Conservation (phyloP, 176 grass and related monocot species). For the Cymbopogon citratus region DNA sequence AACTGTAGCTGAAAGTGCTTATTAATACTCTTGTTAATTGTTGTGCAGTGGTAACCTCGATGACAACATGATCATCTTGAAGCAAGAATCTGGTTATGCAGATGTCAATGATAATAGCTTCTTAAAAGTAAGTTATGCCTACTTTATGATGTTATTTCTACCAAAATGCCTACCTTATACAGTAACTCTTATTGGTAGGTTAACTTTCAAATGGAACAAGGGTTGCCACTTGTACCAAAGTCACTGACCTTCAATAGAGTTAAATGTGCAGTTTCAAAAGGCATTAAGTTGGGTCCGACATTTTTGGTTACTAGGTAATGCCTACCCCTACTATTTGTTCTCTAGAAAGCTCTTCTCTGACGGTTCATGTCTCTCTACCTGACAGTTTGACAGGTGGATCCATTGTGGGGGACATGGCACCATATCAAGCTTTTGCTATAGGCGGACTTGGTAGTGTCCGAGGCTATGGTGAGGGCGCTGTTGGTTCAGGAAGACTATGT, state of each 20-base stretch:
- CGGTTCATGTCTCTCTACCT: constrained; percentile 28
- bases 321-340: background rate
- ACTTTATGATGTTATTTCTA: constrained; percentile 1
- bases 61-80: constrained; percentile 98
- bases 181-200: constrained; percentile 43
- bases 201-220: constrained; percentile 98
- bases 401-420: constrained; percentile 98
- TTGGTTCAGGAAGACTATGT: constrained; percentile 87
- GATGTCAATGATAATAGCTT: constrained; percentile 68
- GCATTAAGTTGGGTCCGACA: constrained; percentile 78
- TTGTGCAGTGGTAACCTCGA: constrained; percentile 69
- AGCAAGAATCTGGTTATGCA: constrained; percentile 87
- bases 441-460: constrained; percentile 88
- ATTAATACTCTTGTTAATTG: background rate
- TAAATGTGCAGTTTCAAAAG: constrained; percentile 78
- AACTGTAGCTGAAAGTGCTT: background rate
- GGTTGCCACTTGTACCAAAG: constrained; percentile 81
- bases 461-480: constrained; percentile 89
- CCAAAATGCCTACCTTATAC: constrained; percentile 7
- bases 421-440: constrained; percentile 95
- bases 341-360: constrained; percentile 1
- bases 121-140: constrained; percentile 60
- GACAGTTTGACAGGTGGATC: constrained; percentile 87
- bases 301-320: constrained; percentile 83
- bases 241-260: constrained; percentile 87